Evolutionary conservation across 164 flowering plant species (phyloP).

Genomic region (Piper betle): DNA sequence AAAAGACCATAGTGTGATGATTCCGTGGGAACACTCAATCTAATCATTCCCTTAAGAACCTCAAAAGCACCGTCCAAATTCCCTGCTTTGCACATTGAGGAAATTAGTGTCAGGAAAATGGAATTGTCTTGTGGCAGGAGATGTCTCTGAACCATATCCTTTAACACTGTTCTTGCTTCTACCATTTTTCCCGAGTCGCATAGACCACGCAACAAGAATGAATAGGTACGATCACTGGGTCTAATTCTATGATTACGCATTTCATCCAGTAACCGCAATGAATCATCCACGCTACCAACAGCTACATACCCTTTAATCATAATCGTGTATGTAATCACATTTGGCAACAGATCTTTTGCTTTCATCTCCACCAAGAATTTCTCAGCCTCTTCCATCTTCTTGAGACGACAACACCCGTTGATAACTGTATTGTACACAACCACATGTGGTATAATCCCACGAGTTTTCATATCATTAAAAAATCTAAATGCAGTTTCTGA

Average conservation of each 20-base stretch:
- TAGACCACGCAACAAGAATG: conserved; percentile 71
- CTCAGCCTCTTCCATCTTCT: conserved; percentile 69
- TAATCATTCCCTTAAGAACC: conserved; percentile 68
- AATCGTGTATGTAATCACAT: conserved; percentile 67
- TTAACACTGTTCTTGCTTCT: conserved; percentile 45
- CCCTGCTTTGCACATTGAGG: conserved; percentile 48
- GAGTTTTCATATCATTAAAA: conserved; percentile 67
- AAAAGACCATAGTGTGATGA: conserved; percentile 84
- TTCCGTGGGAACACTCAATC: conserved; percentile 62
- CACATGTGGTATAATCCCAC: conserved; percentile 52
- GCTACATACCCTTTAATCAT: conserved; percentile 84
- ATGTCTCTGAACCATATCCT: conserved; percentile 58
- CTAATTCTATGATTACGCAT: conserved; percentile 51
- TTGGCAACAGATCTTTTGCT: conserved; percentile 44
- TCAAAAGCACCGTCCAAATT: conserved; percentile 61
- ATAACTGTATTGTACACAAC: conserved; percentile 73
- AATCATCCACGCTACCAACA: conserved; percentile 58
- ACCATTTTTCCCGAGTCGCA: conserved; percentile 67
- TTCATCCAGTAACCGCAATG: conserved; percentile 51
- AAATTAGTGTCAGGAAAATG: conserved; percentile 45
- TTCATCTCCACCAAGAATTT: conserved; percentile 70
- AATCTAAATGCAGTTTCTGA: conserved; percentile 63
- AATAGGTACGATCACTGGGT: conserved; percentile 60
- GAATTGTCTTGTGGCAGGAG: conserved; percentile 61
- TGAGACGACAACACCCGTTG: conserved; percentile 53